Evolutionary conservation across 2,329 filamentous ascomycete genomes (phyloP), one percentile per base, ranked within the genome.

Genomic region (Microascus cirrosus): DNA sequence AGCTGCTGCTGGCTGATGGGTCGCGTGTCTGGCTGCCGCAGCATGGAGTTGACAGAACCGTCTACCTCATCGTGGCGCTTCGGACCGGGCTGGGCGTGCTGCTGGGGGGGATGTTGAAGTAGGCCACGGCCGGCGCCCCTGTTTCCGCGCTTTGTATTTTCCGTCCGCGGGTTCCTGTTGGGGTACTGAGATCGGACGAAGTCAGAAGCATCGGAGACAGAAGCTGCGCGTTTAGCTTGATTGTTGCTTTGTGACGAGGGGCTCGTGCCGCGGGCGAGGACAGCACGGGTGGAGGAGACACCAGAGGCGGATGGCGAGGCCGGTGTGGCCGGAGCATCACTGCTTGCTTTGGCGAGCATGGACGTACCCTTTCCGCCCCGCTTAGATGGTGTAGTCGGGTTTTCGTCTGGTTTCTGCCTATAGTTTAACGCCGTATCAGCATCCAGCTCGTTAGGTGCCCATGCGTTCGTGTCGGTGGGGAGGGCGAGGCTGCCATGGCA

Each of bases 1-100:
- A 96, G 76, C 63, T 95, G 87, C 1, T 91, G 86, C 60, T 90
- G 85, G 0, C 85, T 86, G 8, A 94, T 91, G 0, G 83, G 80
- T 0, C 84, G 73, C 0, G 84, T 89, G 55, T 85, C 79, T 0
- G 81, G 83, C 62, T 90, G 81, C 18, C 20, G 18, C 45, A 36
- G 13, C 57, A 58, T 55, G 13, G 66, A 65, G 11, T 20, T 54
- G 32, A 36, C 35, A 15, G 18, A n/a, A 25, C 22, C 12, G 11
- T 39, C 22, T 1, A 32, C 45, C 24, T 20, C 8, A 24, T 53
- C 48, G 11, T 53, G 45, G 24, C 35, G 55, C 22, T 36, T 48
- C 36, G 39, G 22, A 8, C 36, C 35, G 42, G 34, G 55, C 15
- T 35, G 28, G 12, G 15, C 39, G 22, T 28, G 42, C 25, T 50